Conservation (phyloP, 768 basidiomycete genomes). For the Amyloporia xantha region DNA sequence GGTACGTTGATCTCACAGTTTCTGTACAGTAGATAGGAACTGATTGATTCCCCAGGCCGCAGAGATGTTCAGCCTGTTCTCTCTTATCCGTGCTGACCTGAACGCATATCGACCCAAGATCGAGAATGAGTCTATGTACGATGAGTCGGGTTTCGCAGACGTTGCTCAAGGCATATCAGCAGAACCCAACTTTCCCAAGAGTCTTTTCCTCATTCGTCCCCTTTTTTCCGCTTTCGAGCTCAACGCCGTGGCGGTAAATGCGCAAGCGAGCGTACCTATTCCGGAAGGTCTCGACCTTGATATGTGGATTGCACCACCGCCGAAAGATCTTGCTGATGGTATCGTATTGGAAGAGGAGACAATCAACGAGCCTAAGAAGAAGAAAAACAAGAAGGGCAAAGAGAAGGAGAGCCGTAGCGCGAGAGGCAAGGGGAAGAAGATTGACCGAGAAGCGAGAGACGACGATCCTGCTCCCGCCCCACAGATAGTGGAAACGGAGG, state of each 20-base stretch:
- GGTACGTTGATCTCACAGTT: constrained; percentile 37
- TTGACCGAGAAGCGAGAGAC: constrained; percentile 30
- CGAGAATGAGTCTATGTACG: constrained; percentile 29
- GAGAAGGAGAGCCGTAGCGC: constrained; percentile 23
- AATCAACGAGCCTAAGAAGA: constrained; percentile 27
- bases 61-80: constrained; percentile 67
- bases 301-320: constrained; percentile 63
- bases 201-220: constrained; percentile 78
- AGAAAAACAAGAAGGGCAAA: constrained; percentile 37
- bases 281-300: constrained; percentile 88
- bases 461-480: constrained; percentile 34
- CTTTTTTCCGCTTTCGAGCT: constrained; percentile 75
- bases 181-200: constrained; percentile 76
- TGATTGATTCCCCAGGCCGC: constrained; percentile 53
- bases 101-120: constrained; percentile 39
- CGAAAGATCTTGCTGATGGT: constrained; percentile 26
- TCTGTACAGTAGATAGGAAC: background rate
- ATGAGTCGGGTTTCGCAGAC: constrained; percentile 33
- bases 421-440: constrained; percentile 36
- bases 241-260: constrained; percentile 72
- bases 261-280: constrained; percentile 74
- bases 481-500: constrained; percentile 43
- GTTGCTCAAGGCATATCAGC: constrained; percentile 19
- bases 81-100: constrained; percentile 72
- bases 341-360: constrained; percentile 31